Evolutionary conservation across 2,329 filamentous ascomycete species (phyloP).

Genomic region (Alternaria dauci): DNA sequence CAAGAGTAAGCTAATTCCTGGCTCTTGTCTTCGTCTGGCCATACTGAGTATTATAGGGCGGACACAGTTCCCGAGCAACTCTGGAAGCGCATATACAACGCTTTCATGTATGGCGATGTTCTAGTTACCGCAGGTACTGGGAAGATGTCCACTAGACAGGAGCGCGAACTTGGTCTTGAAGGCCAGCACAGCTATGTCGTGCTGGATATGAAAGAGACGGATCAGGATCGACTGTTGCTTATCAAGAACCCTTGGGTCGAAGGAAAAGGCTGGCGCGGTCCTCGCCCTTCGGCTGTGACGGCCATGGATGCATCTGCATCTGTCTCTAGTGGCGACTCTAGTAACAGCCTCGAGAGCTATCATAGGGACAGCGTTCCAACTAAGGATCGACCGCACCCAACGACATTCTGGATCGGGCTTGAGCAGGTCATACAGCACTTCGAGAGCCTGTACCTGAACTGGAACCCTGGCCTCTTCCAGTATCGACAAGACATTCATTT

Average conservation of each 20-base stretch:
- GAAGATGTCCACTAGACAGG: conserved; percentile 77
- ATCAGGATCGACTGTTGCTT: conserved; percentile 72
- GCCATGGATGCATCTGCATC: conserved; percentile 29
- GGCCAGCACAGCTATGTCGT: conserved; percentile 95
- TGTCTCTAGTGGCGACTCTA: conserved; percentile 25
- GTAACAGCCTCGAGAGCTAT: conserved; percentile 30
- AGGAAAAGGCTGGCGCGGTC: conserved; percentile 75
- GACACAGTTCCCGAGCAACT: conserved; percentile 78
- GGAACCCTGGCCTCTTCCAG: conserved; percentile 87
- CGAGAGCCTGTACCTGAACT: conserved; percentile 95
- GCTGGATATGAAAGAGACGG: conserved; percentile 74
- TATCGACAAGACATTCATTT: conserved; percentile 91
- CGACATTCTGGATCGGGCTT: conserved; percentile 93
- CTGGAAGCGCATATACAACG: conserved; percentile 78
- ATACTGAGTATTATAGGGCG: conserved; percentile 61
- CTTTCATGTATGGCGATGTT: conserved; percentile 80
- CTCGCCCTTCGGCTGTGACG: conserved; percentile 34
- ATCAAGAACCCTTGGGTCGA: conserved; percentile 97
- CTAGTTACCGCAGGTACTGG: conserved; percentile 92
- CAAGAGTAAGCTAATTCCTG: conserved; percentile 65
- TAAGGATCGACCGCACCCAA: conserved; percentile 60
- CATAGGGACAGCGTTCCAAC: conserved; percentile 40
- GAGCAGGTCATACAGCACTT: conserved; percentile 91
- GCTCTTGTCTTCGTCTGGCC: background rate
- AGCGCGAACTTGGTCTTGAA: conserved; percentile 81